Percentiles rank a stretch among this genome's conserved stretches.
phyloP scores from a whole-genome alignment of 306 rosid species.

The Dalbergia oliveri region DNA sequence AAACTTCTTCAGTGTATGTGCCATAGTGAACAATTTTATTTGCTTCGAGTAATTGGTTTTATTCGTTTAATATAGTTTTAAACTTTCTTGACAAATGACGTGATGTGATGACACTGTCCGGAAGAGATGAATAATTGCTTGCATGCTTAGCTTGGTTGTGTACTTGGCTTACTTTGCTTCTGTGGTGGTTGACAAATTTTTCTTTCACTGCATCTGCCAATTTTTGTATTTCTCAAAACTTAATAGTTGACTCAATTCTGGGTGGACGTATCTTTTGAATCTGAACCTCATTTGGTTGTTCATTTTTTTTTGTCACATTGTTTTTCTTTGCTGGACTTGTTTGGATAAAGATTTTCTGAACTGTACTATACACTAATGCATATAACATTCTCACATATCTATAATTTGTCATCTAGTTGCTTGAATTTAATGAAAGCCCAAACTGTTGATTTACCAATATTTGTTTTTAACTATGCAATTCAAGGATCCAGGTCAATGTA shows the following conservation, averaged over 20 bases:
- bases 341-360: constrained; percentile 2
- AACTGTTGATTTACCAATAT: not conserved
- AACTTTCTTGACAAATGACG: constrained; percentile 20
- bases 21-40: constrained; percentile 18
- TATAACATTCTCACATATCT: not conserved
- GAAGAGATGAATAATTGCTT: constrained; percentile 15
- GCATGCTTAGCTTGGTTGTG: constrained; percentile 28
- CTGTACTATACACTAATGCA: not conserved
- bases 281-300: constrained; percentile 12
- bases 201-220: constrained; percentile 21
- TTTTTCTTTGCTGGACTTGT: constrained; percentile 10
- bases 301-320: not conserved
- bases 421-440: not conserved
- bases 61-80: not conserved
- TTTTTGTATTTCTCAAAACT: constrained; percentile 13
- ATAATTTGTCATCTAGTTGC: not conserved
- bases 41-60: constrained; percentile 26
- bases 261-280: constrained; percentile 15
- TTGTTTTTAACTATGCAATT: not conserved
- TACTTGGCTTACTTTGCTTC: constrained; percentile 1
- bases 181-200: not conserved
- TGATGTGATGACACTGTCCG: not conserved
- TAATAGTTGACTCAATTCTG: not conserved
- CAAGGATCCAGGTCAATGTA: not conserved
- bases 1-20: constrained; percentile 70